Conservation (phyloP, 2,329 filamentous ascomycete genomes). For the Ophiostoma pallidulum region DNA sequence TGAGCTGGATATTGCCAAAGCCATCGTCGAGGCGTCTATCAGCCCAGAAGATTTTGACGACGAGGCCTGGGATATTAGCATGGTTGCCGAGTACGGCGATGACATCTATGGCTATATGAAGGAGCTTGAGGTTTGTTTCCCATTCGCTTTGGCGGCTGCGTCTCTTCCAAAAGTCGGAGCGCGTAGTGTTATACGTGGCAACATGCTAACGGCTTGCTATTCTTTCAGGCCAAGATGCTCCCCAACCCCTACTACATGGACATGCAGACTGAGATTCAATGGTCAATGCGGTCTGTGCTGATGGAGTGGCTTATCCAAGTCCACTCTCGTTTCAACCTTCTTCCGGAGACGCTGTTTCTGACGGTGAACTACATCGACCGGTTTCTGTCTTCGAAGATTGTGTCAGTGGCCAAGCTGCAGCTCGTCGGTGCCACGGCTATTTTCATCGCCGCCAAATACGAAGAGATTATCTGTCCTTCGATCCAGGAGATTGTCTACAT, state of each 20-base stretch:
- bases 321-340: slow-evolving; percentile 78
- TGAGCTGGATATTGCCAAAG: slow-evolving; percentile 59
- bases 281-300: slow-evolving; percentile 94
- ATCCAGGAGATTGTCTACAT: slow-evolving; percentile 95
- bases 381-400: slow-evolving; percentile 88
- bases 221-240: slow-evolving; percentile 34
- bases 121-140: slow-evolving; percentile 63
- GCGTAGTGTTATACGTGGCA: no score
- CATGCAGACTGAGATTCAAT: slow-evolving; percentile 91
- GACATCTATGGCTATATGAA: slow-evolving; percentile 94
- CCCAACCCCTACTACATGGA: slow-evolving; percentile 96
- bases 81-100: slow-evolving; percentile 94
- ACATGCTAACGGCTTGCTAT: slow-evolving; percentile 7
- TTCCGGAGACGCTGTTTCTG: slow-evolving; percentile 91
- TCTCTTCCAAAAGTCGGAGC: no score
- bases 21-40: slow-evolving; percentile 56
- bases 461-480: slow-evolving; percentile 96
- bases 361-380: slow-evolving; percentile 96
- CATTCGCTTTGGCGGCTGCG: no score
- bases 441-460: slow-evolving; percentile 93
- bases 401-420: slow-evolving; percentile 90
- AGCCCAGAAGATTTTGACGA: slow-evolving; percentile 73
- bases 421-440: slow-evolving; percentile 93
- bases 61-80: slow-evolving; percentile 86
- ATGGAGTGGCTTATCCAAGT: slow-evolving; percentile 99